Conservation (phyloP, 768 basidiomycete genomes). For the Gyrodon lividus region DNA sequence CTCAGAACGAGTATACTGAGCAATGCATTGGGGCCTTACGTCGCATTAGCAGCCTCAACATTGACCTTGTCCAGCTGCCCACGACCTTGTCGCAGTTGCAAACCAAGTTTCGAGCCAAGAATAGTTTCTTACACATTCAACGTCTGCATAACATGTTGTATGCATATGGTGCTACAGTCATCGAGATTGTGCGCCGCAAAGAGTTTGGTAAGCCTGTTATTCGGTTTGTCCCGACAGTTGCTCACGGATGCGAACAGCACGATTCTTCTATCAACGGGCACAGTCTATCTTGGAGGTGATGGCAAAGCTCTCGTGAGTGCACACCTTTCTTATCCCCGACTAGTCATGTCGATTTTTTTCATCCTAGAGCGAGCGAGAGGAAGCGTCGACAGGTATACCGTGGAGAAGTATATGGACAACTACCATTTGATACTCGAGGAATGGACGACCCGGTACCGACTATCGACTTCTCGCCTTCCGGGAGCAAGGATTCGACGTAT, state of each 20-base stretch:
- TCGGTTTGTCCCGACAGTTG: background rate
- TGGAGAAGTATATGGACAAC: slow-evolving; percentile 76
- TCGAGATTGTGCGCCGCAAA: slow-evolving; percentile 88
- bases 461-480: slow-evolving; percentile 76
- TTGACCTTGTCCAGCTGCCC: slow-evolving; percentile 75
- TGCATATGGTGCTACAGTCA: slow-evolving; percentile 86
- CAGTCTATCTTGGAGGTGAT: slow-evolving; percentile 82
- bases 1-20: slow-evolving; percentile 70
- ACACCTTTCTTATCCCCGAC: background rate
- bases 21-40: slow-evolving; percentile 66
- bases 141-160: slow-evolving; percentile 88
- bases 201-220: slow-evolving; percentile 67
- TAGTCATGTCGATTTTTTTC: slow-evolving; percentile 7
- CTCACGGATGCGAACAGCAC: slow-evolving; percentile 42
- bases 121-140: slow-evolving; percentile 87
- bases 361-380: slow-evolving; percentile 63
- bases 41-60: slow-evolving; percentile 78
- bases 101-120: slow-evolving; percentile 68
- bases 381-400: slow-evolving; percentile 85
- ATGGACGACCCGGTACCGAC: slow-evolving; percentile 79
- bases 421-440: slow-evolving; percentile 82
- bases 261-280: slow-evolving; percentile 79
- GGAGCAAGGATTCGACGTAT: slow-evolving; percentile 60
- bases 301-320: slow-evolving; percentile 78
- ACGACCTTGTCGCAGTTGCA: slow-evolving; percentile 63